Base-by-base conservation (phyloP, 441 rosid genomes). In the Bocquillonia castaneifolia region DNA sequence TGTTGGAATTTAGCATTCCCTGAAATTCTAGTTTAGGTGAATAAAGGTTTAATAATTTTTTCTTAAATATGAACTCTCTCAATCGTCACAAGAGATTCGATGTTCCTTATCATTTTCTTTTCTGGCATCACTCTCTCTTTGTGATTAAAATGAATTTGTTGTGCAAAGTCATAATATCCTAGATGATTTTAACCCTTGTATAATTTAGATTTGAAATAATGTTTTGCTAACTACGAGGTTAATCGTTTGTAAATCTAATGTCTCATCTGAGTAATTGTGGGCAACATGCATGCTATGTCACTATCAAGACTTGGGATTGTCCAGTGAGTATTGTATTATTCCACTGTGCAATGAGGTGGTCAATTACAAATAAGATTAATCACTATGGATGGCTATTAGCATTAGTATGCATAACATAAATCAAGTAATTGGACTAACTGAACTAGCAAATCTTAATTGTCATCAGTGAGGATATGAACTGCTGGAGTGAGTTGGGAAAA, bases 391-490 rank as follows among this genome's bases (percentile, higher is more conserved):
- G 50, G 26, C 15, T 10, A 48, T 59, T 25, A 34, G 36, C 12
- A n/a, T n/a, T n/a, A n/a, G n/a, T 12, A 22, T 54, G 26, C 45
- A n/a, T 50, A 52, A 18, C 42, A 28, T 54, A 3, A 29, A 12
- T 69, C n/a, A n/a, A 26, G 6, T 32, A 45, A 67, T 12, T 67
- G 64, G 44, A 29, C 56, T 36, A 14, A 57, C 36, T 67, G 32
- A 29, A 44, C 10, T 53, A 6, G 61, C 36, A 52, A 29, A 28
- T 55, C 47, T 26, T 57, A 13, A 31, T 45, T 44, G 44, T 31
- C 37, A 28, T 68, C 47, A 22, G 25, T 47, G 29, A 32, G 2
- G 51, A 31, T 3, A 31, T 58, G 17, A 31, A 40, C 39, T 23
- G 6, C 17, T 54, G 51, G 28, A 55, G 39, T 18, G 26, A 15